These are phyloP conservation scores for Stemphylium vesicarium DNA, from an alignment of 2,329 filamentous ascomycete genomes.

Conservation along the genomic window DNA sequence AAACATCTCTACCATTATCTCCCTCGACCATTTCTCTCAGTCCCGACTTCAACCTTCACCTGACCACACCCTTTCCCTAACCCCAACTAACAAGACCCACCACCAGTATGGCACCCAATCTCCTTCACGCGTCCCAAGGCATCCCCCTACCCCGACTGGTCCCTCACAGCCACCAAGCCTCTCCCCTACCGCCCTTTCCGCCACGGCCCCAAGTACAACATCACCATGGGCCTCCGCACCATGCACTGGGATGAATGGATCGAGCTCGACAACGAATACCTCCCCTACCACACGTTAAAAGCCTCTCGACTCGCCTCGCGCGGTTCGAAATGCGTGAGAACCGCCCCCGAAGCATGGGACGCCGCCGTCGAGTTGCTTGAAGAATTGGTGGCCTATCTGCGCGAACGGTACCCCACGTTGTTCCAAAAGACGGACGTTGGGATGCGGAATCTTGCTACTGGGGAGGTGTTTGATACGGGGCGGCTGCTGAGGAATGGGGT, in stretches of 20 bases:
- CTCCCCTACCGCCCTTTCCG: conserved; percentile 80
- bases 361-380: conserved; percentile 78
- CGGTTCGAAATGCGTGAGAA: conserved; percentile 70
- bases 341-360: conserved; percentile 71
- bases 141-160: conserved; percentile 71
- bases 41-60: neutral
- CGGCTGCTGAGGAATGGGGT: conserved; percentile 62
- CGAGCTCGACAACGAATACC: conserved; percentile 81
- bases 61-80: neutral
- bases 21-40: too few relatives aligned
- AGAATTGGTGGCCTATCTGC: conserved; percentile 73
- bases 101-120: conserved; percentile 8
- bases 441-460: conserved; percentile 73
- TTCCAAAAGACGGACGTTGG: conserved; percentile 61
- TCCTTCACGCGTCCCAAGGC: conserved; percentile 66
- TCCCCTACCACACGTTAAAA: conserved; percentile 75
- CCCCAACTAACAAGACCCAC: neutral
- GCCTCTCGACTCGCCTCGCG: conserved; percentile 70
- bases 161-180: conserved; percentile 70
- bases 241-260: conserved; percentile 79
- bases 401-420: conserved; percentile 75
- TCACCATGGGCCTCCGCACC: conserved; percentile 77
- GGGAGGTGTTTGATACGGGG: conserved; percentile 73
- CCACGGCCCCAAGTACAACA: conserved; percentile 76
- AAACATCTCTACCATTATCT: too few relatives aligned